Percentiles rank a stretch among this genome's conserved stretches.
These are phyloP conservation scores for Leptoxyphium fumago DNA, from an alignment of 2,329 filamentous ascomycete species.

Conservation along the genomic window DNA sequence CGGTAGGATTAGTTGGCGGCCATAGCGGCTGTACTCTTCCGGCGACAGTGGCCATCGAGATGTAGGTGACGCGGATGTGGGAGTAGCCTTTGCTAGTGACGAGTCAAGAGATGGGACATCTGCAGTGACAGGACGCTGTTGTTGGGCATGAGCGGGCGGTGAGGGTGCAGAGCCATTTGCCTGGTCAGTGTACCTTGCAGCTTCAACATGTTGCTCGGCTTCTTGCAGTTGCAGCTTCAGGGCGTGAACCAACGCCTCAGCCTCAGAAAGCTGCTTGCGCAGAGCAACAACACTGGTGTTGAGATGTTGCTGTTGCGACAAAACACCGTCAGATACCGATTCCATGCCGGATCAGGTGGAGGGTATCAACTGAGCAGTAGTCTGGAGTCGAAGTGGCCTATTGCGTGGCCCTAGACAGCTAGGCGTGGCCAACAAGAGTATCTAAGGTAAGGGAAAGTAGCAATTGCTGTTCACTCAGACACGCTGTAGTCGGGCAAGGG, in stretches of 20 bases:
- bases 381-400: no score
- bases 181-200: slow-evolving; percentile 9
- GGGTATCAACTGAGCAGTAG: no score
- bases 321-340: no score
- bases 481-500: no score
- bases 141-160: background rate
- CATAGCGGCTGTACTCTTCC: slow-evolving; percentile 75
- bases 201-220: slow-evolving; percentile 22
- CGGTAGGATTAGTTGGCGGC: slow-evolving; percentile 78
- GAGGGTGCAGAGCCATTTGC: background rate
- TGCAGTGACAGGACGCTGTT: no score
- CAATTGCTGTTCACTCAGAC: no score
- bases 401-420: no score
- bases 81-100: background rate
- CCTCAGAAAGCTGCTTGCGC: slow-evolving; percentile 27
- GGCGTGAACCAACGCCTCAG: slow-evolving; percentile 26
- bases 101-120: no score
- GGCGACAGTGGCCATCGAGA: slow-evolving; percentile 50
- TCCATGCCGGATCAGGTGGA: no score
- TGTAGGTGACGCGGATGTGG: slow-evolving; percentile 3
- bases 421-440: no score
- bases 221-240: slow-evolving; percentile 28
- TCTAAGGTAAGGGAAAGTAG: no score
- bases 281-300: slow-evolving; percentile 22
- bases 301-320: background rate